phyloP scores from a whole-genome alignment of 805 yeast genomes.

The Schwanniomyces pseudopolymorphus region DNA sequence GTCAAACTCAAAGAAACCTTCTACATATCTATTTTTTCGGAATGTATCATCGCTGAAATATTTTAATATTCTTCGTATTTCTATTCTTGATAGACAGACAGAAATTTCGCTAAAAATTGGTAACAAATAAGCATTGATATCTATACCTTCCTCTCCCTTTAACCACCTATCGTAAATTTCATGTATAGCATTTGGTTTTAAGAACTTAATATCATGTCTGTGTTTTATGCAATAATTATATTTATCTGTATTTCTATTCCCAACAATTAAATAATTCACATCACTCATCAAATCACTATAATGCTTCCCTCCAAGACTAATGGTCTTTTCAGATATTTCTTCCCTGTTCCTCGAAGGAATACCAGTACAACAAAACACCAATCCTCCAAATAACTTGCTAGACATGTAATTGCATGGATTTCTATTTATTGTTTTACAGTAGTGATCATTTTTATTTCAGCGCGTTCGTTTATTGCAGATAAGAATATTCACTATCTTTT shows the following conservation, averaged over 20 bases:
- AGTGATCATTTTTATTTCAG: neutral
- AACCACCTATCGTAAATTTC: slow-evolving; percentile 53
- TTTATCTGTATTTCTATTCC: slow-evolving; percentile 56
- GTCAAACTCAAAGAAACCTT: slow-evolving; percentile 21
- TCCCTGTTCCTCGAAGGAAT: slow-evolving; percentile 40
- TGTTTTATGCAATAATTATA: slow-evolving; percentile 49
- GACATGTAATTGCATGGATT: slow-evolving; percentile 1
- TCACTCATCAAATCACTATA: slow-evolving; percentile 60
- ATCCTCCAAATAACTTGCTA: slow-evolving; percentile 42
- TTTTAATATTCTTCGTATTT: slow-evolving; percentile 6
- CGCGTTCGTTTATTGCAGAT: neutral
- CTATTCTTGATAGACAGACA: slow-evolving; percentile 45
- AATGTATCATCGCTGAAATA: slow-evolving; percentile 17
- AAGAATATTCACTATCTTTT: neutral
- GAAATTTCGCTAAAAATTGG: slow-evolving; percentile 46
- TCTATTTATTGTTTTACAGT: neutral
- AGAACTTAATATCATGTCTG: slow-evolving; percentile 57
- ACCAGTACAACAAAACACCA: slow-evolving; percentile 60
- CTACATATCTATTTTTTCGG: slow-evolving; percentile 10
- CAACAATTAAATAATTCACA: slow-evolving; percentile 59
- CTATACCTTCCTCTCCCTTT: slow-evolving; percentile 45
- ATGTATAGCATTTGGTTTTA: slow-evolving; percentile 47
- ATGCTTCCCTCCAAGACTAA: slow-evolving; percentile 58
- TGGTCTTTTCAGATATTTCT: slow-evolving; percentile 45
- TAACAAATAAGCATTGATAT: slow-evolving; percentile 25